Percentiles rank a stretch among this genome's conserved stretches.
These are phyloP conservation scores for Cyclocybe aegerita DNA, from an alignment of 768 basidiomycete genomes.

Conservation along the genomic window DNA sequence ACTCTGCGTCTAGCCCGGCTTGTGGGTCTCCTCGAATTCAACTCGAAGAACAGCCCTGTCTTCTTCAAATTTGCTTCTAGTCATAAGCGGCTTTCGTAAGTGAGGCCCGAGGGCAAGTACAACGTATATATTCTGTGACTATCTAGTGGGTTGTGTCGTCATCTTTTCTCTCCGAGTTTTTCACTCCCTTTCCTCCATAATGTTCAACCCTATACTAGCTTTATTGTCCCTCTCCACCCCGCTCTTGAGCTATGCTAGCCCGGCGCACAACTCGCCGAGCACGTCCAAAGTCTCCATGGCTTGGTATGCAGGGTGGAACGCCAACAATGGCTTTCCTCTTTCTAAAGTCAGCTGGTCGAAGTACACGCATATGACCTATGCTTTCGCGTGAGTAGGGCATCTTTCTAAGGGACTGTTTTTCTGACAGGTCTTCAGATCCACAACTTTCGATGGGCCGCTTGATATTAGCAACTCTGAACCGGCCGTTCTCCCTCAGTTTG, in stretches of 20 bases:
- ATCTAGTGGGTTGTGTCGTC: too few relatives aligned
- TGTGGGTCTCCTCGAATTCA: too few relatives aligned
- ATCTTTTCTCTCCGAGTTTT: too few relatives aligned
- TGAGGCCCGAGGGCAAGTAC: too few relatives aligned
- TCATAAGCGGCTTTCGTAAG: too few relatives aligned
- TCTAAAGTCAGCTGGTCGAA: constrained; percentile 60
- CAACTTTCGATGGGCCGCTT: constrained; percentile 36
- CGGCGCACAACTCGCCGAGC: not conserved
- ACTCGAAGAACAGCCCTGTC: too few relatives aligned
- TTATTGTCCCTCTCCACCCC: not conserved
- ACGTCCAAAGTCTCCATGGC: constrained; percentile 39
- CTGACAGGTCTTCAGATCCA: constrained; percentile 1
- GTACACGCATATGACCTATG: constrained; percentile 69
- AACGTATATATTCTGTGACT: too few relatives aligned
- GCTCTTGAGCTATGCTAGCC: not conserved
- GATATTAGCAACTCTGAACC: constrained; percentile 45
- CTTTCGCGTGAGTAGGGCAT: constrained; percentile 59
- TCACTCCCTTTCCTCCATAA: too few relatives aligned
- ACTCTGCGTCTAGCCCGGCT: too few relatives aligned
- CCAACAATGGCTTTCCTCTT: constrained; percentile 45
- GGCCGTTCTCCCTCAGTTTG: constrained; percentile 54
- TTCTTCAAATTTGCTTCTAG: too few relatives aligned
- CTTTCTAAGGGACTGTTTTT: constrained; percentile 1
- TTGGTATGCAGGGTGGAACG: constrained; percentile 74
- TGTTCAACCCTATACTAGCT: too few relatives aligned